Base-by-base conservation (phyloP, 177 flowering plant species). In the Vitis hybrid region DNA sequence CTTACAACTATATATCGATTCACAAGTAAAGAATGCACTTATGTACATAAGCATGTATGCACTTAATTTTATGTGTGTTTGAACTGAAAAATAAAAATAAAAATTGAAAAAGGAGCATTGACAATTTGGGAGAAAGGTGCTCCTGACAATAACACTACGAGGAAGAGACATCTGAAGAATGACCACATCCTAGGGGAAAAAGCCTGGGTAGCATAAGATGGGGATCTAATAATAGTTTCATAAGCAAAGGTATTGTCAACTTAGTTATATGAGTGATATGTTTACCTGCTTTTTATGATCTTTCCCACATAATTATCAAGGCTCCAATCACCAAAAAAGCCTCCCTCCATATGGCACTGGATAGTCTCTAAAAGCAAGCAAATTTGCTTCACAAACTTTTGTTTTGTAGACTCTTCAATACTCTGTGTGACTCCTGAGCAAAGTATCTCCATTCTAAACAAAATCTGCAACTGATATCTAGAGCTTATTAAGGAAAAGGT, bases 381-480 rank as follows among this genome's bases (percentile, higher is more conserved):
- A 54, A 91, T 87, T 62, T 95, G 94, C 78, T 87, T 95, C 66
- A 91, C 82, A 76, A 91, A 85, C 76, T 88, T 27, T 63, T 81
- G 86, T 65, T 83, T 93, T 17, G 67, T 59, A 63, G 85, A 68
- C 65, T 84, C 91, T 62, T 74, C 78, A 63, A 87, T 69, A 46
- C 69, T 65, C 49, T 13, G 79, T 49, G 85, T 78, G 68, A 81
- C 67, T 73, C 82, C 85, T 51, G 96, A 94, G 46, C 72, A 80
- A 4, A 93, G 85, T 67, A 93, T 88, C 78, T 95, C 99, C 93
- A 95, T 90, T 56, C 99, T 86, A 74, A 95, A 88, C 55, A 95
- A 83, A 70, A 95, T 88, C 84, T 93, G 99, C 78, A 93, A 62
- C 79, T 95, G 94, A 74, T 88, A 87, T 80, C 99, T 94, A 59